These are phyloP conservation scores for Retiboletus flavoniger DNA, from an alignment of 1,284 basidiomycete genomes.

Conservation along the genomic window DNA sequence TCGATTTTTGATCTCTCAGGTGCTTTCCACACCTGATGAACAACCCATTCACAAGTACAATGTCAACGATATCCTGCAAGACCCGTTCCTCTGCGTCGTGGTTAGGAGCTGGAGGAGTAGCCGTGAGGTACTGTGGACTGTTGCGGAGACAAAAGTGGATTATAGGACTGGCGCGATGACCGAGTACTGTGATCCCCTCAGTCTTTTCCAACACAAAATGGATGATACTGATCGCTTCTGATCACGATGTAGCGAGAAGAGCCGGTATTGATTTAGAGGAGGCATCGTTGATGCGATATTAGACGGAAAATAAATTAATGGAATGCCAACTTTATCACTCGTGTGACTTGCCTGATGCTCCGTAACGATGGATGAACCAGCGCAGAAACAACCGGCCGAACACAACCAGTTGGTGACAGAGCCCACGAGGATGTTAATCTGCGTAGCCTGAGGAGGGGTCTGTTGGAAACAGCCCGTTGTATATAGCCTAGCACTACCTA, in stretches of 20 bases:
- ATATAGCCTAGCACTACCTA: no score
- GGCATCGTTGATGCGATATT: constrained; percentile 92
- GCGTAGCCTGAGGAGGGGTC: constrained; percentile 50
- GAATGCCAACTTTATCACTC: neutral
- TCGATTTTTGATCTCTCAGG: constrained; percentile 77
- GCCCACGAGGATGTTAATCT: constrained; percentile 82
- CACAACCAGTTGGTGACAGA: constrained; percentile 86
- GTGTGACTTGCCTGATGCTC: constrained; percentile 72
- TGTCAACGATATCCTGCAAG: constrained; percentile 88
- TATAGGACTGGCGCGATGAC: constrained; percentile 81
- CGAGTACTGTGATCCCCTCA: constrained; percentile 81
- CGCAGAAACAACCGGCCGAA: constrained; percentile 93
- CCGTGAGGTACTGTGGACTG: constrained; percentile 32
- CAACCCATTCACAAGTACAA: constrained; percentile 73
- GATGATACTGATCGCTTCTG: constrained; percentile 78
- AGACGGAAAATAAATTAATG: neutral
- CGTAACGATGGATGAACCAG: constrained; percentile 81
- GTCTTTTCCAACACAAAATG: constrained; percentile 78
- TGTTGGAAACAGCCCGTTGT: no score
- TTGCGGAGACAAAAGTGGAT: constrained; percentile 79
- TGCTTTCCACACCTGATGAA: constrained; percentile 81
- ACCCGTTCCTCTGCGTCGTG: constrained; percentile 73
- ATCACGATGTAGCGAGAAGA: constrained; percentile 84
- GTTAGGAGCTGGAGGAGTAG: constrained; percentile 42
- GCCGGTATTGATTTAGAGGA: constrained; percentile 94